These are phyloP conservation scores for Leucosporidium yakuticum DNA, from an alignment of 768 basidiomycete species.

Conservation along the genomic window DNA sequence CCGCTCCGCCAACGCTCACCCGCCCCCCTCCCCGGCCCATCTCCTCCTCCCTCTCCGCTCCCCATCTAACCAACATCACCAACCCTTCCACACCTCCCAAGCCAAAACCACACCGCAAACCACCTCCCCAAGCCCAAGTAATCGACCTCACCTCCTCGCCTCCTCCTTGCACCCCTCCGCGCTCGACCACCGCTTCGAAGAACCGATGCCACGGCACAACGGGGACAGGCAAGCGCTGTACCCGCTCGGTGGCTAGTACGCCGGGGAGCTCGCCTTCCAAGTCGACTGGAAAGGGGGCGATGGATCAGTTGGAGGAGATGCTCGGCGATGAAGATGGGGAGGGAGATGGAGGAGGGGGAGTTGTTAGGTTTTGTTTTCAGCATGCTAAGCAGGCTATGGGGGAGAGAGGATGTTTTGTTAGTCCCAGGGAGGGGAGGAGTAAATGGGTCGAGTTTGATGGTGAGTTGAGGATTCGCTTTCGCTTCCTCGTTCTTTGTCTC, in stretches of 20 bases:
- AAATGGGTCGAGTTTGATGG: conserved; percentile 7
- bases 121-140: background rate
- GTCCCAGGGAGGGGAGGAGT: background rate
- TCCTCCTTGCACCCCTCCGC: background rate
- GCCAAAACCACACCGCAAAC: background rate
- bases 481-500: no score
- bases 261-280: background rate
- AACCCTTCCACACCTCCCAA: background rate
- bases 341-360: background rate
- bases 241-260: conserved; percentile 11
- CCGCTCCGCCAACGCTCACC: background rate
- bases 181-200: background rate
- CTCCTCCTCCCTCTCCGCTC: background rate
- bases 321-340: background rate
- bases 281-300: background rate
- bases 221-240: conserved; percentile 17
- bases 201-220: conserved; percentile 32
- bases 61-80: background rate
- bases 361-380: conserved; percentile 8
- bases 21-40: background rate
- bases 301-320: conserved; percentile 1
- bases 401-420: conserved; percentile 3
- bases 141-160: background rate
- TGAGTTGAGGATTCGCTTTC: background rate
- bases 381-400: conserved; percentile 5